Conservation (phyloP, 495 filamentous ascomycete species). For the Cetradonia linearis region DNA sequence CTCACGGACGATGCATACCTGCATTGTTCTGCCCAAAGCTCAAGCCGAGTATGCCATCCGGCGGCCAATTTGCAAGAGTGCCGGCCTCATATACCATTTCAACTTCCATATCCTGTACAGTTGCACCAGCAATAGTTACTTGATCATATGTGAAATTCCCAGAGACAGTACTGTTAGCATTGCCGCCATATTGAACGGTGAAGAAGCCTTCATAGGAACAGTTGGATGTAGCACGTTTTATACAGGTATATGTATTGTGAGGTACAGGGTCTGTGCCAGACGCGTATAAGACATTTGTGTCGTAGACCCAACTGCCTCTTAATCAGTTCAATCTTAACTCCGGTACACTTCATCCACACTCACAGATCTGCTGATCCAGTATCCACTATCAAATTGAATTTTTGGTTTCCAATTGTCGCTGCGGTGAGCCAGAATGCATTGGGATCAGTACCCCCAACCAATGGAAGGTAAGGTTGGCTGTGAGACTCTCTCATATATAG, state of each 20-base stretch:
- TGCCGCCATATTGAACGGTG: background rate
- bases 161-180: background rate
- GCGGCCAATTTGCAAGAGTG: background rate
- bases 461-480: background rate
- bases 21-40: background rate
- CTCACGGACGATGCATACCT: background rate
- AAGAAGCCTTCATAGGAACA: conserved; percentile 2
- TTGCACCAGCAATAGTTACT: background rate
- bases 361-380: conserved; percentile 2
- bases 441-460: background rate
- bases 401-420: conserved; percentile 1
- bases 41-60: conserved; percentile 3
- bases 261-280: background rate
- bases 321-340: background rate
- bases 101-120: background rate
- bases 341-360: background rate
- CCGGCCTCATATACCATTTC: background rate
- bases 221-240: background rate
- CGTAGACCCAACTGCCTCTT: background rate
- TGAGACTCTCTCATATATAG: background rate
- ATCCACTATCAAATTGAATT: background rate
- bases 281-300: background rate
- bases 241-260: conserved; percentile 1
- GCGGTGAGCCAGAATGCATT: background rate
- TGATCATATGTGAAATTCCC: conserved; percentile 1